phyloP scores from a whole-genome alignment of 1,139 yeast species.

The Pichia sp. region DNA sequence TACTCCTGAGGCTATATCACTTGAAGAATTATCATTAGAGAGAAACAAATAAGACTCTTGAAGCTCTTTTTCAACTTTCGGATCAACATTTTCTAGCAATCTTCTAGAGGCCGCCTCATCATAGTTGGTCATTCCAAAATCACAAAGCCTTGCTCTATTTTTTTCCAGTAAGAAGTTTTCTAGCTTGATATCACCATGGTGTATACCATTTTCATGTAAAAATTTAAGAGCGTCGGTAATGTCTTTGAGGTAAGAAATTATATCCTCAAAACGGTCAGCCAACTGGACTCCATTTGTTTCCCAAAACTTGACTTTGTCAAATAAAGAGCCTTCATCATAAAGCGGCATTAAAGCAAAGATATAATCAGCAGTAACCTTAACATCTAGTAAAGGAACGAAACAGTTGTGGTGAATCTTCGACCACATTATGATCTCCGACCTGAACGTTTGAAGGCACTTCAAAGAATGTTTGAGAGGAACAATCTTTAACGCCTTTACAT shows the following conservation, averaged over 20 bases:
- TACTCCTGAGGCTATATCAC: background rate
- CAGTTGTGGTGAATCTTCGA: slow-evolving; percentile 57
- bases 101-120: slow-evolving; percentile 5
- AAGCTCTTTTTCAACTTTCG: slow-evolving; percentile 3
- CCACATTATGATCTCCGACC: slow-evolving; percentile 76
- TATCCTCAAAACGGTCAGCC: slow-evolving; percentile 32
- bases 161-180: slow-evolving; percentile 72
- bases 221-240: slow-evolving; percentile 60
- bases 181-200: slow-evolving; percentile 85
- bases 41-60: background rate
- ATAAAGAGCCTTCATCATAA: slow-evolving; percentile 77
- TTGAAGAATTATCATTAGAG: background rate
- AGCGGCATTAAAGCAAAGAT: slow-evolving; percentile 71
- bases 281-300: slow-evolving; percentile 36
- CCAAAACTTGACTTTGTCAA: slow-evolving; percentile 69
- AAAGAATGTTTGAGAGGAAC: slow-evolving; percentile 49
- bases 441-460: slow-evolving; percentile 49
- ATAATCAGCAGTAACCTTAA: slow-evolving; percentile 57
- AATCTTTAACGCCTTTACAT: slow-evolving; percentile 67
- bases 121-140: slow-evolving; percentile 69
- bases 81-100: background rate
- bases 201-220: slow-evolving; percentile 68
- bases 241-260: slow-evolving; percentile 43
- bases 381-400: slow-evolving; percentile 57
- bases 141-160: slow-evolving; percentile 56